These are phyloP conservation scores for Russula foetens DNA, from an alignment of 768 basidiomycete genomes.

Conservation along the genomic window DNA sequence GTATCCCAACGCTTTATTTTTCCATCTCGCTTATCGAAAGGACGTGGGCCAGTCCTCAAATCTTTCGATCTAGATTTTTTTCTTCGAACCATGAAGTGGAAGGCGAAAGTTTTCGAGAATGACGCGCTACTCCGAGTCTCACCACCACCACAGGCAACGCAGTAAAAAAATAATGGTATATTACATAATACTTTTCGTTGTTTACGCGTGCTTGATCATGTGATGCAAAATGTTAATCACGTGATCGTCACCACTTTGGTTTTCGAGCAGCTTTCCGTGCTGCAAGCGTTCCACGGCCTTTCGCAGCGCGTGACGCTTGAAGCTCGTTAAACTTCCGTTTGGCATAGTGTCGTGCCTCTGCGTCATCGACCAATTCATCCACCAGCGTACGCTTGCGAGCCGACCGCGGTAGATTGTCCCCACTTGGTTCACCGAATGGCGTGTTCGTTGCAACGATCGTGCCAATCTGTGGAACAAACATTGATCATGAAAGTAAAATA, in stretches of 20 bases:
- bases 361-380: conserved; percentile 84
- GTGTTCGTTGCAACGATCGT: conserved; percentile 62
- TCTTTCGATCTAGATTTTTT: conserved; percentile 4
- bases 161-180: neutral
- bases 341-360: conserved; percentile 79
- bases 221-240: neutral
- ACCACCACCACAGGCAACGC: too few species aligned
- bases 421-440: conserved; percentile 62
- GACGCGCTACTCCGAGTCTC: too few species aligned
- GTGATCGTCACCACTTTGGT: conserved; percentile 50
- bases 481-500: conserved; percentile 10
- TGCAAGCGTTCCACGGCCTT: conserved; percentile 61
- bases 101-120: too few species aligned
- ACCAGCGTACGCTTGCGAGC: conserved; percentile 76
- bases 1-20: conserved; percentile 62
- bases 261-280: conserved; percentile 55
- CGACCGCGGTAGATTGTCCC: conserved; percentile 63
- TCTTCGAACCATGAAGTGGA: conserved; percentile 11
- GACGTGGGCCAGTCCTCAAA: conserved; percentile 33
- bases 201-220: too few species aligned
- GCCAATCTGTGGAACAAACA: conserved; percentile 49
- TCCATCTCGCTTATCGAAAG: conserved; percentile 41
- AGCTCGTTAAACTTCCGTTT: conserved; percentile 85
- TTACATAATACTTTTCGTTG: conserved; percentile 2
- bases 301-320: conserved; percentile 56